These are phyloP conservation scores for Metschnikowia matae DNA, from an alignment of 805 yeast species.

Conservation along the genomic window DNA sequence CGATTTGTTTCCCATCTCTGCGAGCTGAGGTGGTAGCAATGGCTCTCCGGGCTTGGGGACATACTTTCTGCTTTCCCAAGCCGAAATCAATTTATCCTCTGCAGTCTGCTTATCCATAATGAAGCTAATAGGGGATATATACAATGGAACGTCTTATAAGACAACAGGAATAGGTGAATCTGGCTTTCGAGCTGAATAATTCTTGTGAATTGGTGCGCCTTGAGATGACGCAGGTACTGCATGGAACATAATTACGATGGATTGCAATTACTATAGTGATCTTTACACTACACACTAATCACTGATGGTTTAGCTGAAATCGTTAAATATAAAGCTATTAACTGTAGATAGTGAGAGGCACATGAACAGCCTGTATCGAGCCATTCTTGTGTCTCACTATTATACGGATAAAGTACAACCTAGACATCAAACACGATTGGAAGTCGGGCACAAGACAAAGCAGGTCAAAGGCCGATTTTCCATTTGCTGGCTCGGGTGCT, in stretches of 20 bases:
- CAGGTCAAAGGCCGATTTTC: conserved; percentile 22
- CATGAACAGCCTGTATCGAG: conserved; percentile 28
- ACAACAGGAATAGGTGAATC: not conserved
- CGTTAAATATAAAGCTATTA: not conserved
- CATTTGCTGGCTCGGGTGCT: conserved; percentile 8
- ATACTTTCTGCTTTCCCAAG: conserved; percentile 40
- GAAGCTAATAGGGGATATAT: not conserved
- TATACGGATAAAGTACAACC: conserved; percentile 35
- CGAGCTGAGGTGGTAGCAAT: conserved; percentile 76
- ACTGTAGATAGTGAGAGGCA: conserved; percentile 24
- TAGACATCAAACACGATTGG: conserved; percentile 34
- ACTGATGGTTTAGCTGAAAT: not conserved
- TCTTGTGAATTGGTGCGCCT: not conserved
- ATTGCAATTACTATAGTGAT: not conserved
- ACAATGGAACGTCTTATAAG: not conserved
- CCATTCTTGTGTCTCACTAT: conserved; percentile 29
- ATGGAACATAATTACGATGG: not conserved
- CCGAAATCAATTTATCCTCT: conserved; percentile 26
- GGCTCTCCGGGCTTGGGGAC: conserved; percentile 59
- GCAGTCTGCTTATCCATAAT: conserved; percentile 9
- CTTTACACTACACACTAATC: not conserved
- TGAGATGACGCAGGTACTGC: conserved; percentile 2
- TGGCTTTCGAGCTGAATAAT: not conserved
- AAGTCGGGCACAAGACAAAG: conserved; percentile 37
- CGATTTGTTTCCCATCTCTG: conserved; percentile 56